phyloP scores from a whole-genome alignment of 2,329 filamentous ascomycete genomes.

The Hypoxylon sp. region DNA sequence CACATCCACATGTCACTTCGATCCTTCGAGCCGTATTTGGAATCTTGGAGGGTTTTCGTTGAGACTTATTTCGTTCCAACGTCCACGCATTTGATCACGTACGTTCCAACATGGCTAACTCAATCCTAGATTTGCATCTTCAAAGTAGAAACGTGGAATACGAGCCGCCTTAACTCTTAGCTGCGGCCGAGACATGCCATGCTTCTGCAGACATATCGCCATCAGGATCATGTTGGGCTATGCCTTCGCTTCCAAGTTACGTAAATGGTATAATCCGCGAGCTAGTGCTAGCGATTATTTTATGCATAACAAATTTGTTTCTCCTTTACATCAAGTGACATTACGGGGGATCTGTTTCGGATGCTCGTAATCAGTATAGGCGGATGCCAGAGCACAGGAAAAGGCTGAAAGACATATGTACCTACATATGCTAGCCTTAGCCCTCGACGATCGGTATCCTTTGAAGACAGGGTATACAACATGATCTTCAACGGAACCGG shows the following conservation, averaged over 20 bases:
- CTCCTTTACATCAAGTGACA: slow-evolving; percentile 31
- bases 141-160: slow-evolving; percentile 16
- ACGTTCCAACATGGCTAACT: slow-evolving; percentile 19
- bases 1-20: slow-evolving; percentile 17
- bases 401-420: slow-evolving; percentile 22
- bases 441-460: slow-evolving; percentile 43
- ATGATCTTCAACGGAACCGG: slow-evolving; percentile 40
- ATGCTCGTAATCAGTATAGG: slow-evolving; percentile 25
- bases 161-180: slow-evolving; percentile 8
- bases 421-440: slow-evolving; percentile 37
- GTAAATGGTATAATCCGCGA: slow-evolving; percentile 19
- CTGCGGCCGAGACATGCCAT: slow-evolving; percentile 18
- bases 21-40: slow-evolving; percentile 8
- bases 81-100: slow-evolving; percentile 13
- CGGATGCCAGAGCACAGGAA: slow-evolving; percentile 15
- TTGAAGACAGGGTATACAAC: slow-evolving; percentile 35
- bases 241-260: slow-evolving; percentile 15
- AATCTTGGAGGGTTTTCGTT: slow-evolving; percentile 17
- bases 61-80: slow-evolving; percentile 33
- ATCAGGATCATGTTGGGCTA: slow-evolving; percentile 21
- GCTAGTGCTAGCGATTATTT: slow-evolving; percentile 31
- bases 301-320: slow-evolving; percentile 23
- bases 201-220: slow-evolving; percentile 4
- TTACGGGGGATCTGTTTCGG: slow-evolving; percentile 40
- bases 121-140: slow-evolving; percentile 10